A percentile compares a stretch with the other conserved stretches of the same genome.
Evolutionary conservation across 768 basidiomycete species (phyloP).

Genomic region (Leucocoprinus birnbaumii): DNA sequence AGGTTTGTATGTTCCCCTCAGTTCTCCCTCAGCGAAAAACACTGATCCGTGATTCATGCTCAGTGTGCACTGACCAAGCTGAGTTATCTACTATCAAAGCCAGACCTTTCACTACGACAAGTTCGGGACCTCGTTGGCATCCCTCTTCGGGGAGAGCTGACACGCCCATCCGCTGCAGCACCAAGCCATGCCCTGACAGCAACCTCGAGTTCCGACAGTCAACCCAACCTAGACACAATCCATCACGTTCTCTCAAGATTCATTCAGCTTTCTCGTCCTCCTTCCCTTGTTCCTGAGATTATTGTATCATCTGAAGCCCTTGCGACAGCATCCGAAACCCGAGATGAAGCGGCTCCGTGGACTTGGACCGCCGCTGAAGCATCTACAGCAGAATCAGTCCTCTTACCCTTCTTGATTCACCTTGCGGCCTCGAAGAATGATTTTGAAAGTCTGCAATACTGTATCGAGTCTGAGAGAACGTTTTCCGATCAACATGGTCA

Average conservation of each 20-base stretch:
- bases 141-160: conserved; percentile 89
- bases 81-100: conserved; percentile 85
- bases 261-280: conserved; percentile 52
- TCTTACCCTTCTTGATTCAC: conserved; percentile 78
- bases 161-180: conserved; percentile 42
- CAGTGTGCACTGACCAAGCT: conserved; percentile 91
- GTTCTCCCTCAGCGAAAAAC: not conserved
- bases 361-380: conserved; percentile 77
- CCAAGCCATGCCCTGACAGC: conserved; percentile 26
- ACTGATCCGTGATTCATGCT: not conserved
- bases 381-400: conserved; percentile 60
- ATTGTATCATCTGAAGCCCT: conserved; percentile 36
- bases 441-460: conserved; percentile 56
- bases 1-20: conserved; percentile 44
- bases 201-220: conserved; percentile 32
- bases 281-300: conserved; percentile 31
- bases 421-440: conserved; percentile 76
- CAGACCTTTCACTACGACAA: conserved; percentile 63
- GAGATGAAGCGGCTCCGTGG: conserved; percentile 64
- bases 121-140: conserved; percentile 73
- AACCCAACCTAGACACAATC: conserved; percentile 55
- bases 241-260: conserved; percentile 67
- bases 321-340: conserved; percentile 26
- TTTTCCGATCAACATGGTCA: conserved; percentile 17
- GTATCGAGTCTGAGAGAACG: conserved; percentile 36